A percentile compares a stretch with the other conserved stretches of the same genome.
Evolutionary conservation across 202 grass and related monocot species (phyloP).

Genomic region (Zoysia matrella): DNA sequence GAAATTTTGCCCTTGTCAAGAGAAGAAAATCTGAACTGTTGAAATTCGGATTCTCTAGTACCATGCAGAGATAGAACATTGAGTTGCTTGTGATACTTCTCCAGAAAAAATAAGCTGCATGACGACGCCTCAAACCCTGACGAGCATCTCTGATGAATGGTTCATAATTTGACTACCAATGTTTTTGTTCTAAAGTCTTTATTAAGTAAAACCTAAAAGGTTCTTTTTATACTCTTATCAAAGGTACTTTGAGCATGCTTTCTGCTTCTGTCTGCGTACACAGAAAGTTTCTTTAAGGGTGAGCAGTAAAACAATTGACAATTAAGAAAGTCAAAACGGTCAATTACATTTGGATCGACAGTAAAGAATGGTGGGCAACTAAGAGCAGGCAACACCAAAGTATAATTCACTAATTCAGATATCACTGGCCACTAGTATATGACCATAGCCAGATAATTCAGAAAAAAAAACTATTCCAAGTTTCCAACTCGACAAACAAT

Average conservation of each 20-base stretch:
- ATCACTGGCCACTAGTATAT: background rate
- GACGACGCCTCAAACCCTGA: background rate
- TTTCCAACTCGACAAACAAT: background rate
- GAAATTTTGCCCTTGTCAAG: background rate
- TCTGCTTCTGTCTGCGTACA: background rate
- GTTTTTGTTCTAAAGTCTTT: background rate
- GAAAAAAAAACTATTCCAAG: background rate
- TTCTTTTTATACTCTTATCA: no score
- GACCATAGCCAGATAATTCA: constrained; percentile 9
- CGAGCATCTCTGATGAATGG: background rate
- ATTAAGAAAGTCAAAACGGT: background rate
- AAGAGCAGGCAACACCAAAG: background rate
- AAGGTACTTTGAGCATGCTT: background rate
- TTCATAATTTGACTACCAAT: background rate
- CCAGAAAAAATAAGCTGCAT: background rate
- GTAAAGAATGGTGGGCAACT: background rate
- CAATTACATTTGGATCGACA: background rate
- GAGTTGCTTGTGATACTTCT: background rate
- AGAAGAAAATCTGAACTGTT: background rate
- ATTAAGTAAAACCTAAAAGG: background rate
- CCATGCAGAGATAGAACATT: no score
- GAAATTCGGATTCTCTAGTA: background rate
- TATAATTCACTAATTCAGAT: background rate
- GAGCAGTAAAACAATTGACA: background rate
- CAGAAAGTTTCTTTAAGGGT: background rate